Evolutionary conservation across 306 rosid genomes (phyloP).

Genomic region (Ormosia semicastrata): DNA sequence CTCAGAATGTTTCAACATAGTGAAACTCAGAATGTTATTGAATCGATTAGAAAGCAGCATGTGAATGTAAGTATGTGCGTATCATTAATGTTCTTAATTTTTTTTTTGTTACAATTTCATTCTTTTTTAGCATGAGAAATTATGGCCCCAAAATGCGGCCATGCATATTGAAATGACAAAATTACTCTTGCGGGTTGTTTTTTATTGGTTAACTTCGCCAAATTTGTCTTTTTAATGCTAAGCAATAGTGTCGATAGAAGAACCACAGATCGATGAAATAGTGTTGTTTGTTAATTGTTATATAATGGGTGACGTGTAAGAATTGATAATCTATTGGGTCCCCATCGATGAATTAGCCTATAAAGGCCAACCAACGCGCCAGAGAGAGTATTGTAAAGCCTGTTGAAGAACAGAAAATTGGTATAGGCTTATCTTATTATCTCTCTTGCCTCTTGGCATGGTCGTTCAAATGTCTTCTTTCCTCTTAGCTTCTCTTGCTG

Average conservation of each 20-base stretch:
- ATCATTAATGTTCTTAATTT: too few species aligned
- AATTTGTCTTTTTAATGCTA: not conserved
- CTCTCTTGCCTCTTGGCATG: not conserved
- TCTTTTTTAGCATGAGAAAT: too few species aligned
- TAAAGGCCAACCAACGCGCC: not conserved
- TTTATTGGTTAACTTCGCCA: not conserved
- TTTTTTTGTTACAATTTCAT: too few species aligned
- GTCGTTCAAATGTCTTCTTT: slow-evolving; percentile 27
- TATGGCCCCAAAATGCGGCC: too few species aligned
- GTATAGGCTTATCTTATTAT: not conserved
- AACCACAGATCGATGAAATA: not conserved
- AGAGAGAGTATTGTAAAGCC: not conserved
- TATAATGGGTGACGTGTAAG: slow-evolving; percentile 5
- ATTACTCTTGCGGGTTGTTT: too few species aligned
- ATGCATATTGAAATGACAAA: too few species aligned
- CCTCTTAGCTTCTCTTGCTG: not conserved
- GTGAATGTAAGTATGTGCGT: too few species aligned
- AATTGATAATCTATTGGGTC: not conserved
- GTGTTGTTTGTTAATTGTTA: not conserved
- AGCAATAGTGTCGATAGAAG: not conserved
- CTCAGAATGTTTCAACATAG: too few species aligned
- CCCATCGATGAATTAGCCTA: not conserved
- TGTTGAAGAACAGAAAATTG: not conserved
- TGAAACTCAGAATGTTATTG: too few species aligned
- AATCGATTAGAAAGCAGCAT: too few species aligned